A percentile compares a stretch with the other conserved stretches of the same genome.
Conservation (phyloP, 1,284 basidiomycete genomes). For the Earliella scabrosa region DNA sequence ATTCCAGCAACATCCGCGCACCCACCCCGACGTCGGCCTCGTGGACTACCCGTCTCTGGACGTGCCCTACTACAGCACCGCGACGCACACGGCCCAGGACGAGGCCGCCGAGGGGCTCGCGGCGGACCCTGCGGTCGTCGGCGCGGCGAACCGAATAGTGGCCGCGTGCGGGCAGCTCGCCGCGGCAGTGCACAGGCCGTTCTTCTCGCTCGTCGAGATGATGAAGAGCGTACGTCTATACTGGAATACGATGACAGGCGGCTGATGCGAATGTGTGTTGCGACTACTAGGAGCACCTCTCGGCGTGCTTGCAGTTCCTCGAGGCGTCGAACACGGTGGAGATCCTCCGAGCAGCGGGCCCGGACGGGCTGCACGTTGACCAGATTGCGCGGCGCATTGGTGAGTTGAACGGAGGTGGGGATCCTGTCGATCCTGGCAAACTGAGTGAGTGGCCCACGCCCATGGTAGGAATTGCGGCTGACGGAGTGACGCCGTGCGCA, state of each 20-base stretch:
- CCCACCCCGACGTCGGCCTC: slow-evolving; percentile 21
- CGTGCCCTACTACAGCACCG: slow-evolving; percentile 46
- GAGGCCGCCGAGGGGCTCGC: slow-evolving; percentile 19
- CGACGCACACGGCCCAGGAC: slow-evolving; percentile 21
- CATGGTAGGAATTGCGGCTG: background rate
- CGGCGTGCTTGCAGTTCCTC: slow-evolving; percentile 66
- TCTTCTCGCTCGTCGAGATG: slow-evolving; percentile 67
- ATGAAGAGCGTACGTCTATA: slow-evolving; percentile 58
- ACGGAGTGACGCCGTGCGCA: slow-evolving; percentile 29
- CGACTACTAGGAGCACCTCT: slow-evolving; percentile 60
- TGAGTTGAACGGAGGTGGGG: background rate
- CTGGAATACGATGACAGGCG: background rate
- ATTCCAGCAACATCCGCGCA: slow-evolving; percentile 39
- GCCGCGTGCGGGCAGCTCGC: slow-evolving; percentile 69
- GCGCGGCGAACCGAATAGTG: slow-evolving; percentile 63
- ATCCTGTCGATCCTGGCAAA: slow-evolving; percentile 46
- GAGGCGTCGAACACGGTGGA: slow-evolving; percentile 70
- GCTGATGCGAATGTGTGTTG: too few relatives aligned
- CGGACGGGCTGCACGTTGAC: slow-evolving; percentile 57
- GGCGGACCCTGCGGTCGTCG: slow-evolving; percentile 49
- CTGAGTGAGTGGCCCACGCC: slow-evolving; percentile 42
- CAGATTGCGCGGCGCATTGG: slow-evolving; percentile 46
- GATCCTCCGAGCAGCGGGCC: slow-evolving; percentile 63
- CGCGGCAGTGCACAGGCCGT: slow-evolving; percentile 65
- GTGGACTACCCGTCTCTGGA: slow-evolving; percentile 68